Conservation (phyloP, 345 rosid genomes). For the Euclidium syriacum region DNA sequence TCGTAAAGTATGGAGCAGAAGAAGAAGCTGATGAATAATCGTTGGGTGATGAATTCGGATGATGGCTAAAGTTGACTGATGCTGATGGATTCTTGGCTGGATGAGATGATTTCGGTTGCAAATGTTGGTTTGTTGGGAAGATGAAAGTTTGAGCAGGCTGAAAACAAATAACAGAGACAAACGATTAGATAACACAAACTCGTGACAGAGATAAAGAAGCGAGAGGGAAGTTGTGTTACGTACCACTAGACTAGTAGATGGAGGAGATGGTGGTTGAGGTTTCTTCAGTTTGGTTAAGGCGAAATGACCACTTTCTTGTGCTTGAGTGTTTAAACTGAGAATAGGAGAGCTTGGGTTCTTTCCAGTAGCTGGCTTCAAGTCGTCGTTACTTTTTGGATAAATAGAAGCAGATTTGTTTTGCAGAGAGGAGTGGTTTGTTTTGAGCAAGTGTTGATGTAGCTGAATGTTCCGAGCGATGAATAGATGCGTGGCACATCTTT, state of each 20-base stretch:
- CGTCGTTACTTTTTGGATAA: constrained; percentile 19
- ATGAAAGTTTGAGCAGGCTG: constrained; percentile 49
- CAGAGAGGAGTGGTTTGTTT: constrained; percentile 39
- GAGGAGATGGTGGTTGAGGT: constrained; percentile 29
- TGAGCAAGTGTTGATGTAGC: constrained; percentile 42
- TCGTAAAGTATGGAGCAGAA: constrained; percentile 37
- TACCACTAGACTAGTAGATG: constrained; percentile 45
- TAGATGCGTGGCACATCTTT: constrained; percentile 50
- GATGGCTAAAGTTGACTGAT: constrained; percentile 40
- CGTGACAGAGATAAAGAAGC: background rate
- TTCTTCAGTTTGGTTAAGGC: constrained; percentile 30
- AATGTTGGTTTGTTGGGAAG: constrained; percentile 44
- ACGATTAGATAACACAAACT: background rate
- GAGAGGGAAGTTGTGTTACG: constrained; percentile 4
- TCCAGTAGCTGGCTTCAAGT: constrained; percentile 31
- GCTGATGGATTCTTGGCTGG: constrained; percentile 32
- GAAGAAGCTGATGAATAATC: constrained; percentile 35
- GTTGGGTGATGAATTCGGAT: constrained; percentile 40
- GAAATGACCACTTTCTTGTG: constrained; percentile 30
- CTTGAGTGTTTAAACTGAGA: constrained; percentile 28
- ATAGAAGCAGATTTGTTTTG: constrained; percentile 34
- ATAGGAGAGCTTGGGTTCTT: constrained; percentile 28
- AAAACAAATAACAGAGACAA: constrained; percentile 1
- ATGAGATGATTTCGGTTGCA: constrained; percentile 27
- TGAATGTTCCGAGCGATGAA: constrained; percentile 52